Evolutionary conservation across 164 flowering plant genomes (phyloP), one percentile per base, ranked within the genome.

Genomic region (Nymphaea thermarum): DNA sequence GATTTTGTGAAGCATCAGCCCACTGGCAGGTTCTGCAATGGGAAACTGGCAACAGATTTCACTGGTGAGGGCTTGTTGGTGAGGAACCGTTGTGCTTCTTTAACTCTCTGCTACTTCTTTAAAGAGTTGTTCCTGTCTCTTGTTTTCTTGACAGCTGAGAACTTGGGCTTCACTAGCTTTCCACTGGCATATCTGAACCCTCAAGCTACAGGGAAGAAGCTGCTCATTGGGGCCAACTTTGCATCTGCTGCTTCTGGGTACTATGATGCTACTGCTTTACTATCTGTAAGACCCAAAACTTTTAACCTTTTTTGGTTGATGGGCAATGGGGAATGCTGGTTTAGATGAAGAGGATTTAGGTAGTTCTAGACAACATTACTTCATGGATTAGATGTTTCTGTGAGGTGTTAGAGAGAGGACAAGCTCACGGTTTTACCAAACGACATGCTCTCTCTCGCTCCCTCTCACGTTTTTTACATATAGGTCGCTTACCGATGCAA

Each of bases 11-110:
- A 77, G 59, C 83, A 82, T 2, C 17, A 82, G 45, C 71, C 99
- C 8, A 94, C 99, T 6, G 98, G 99, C 4, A 88, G 99, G 75
- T 94, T 94, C 66, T 90, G 93, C 77, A 91, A 94, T 82, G 98
- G 98, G 2, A 94, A 91, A 73, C 73, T 94, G 42, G 98, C 96
- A 66, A 94, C 98, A 66, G 98, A 94, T 69, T 70, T 89, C 65
- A 94, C 95, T 65, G 98, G 98, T 79, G 78, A 67, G 57, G 3
- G 3, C 15, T 51, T 15, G 8, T 4, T 25, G 36, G 36, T 25
- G 36, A 25, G 36, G 36, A 25, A 25, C 36, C 36, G 36, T 25
- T 25, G 36, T 25, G 36, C 36, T 25, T 25, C 36, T 25, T 25
- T 25, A 25, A 25, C 36, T 25, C 36, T 25, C 36, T 25, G 36